A percentile compares a stretch with the other conserved stretches of the same genome.
Conservation (phyloP, 2,329 filamentous ascomycete species). For the Bipolaris victoriae region DNA sequence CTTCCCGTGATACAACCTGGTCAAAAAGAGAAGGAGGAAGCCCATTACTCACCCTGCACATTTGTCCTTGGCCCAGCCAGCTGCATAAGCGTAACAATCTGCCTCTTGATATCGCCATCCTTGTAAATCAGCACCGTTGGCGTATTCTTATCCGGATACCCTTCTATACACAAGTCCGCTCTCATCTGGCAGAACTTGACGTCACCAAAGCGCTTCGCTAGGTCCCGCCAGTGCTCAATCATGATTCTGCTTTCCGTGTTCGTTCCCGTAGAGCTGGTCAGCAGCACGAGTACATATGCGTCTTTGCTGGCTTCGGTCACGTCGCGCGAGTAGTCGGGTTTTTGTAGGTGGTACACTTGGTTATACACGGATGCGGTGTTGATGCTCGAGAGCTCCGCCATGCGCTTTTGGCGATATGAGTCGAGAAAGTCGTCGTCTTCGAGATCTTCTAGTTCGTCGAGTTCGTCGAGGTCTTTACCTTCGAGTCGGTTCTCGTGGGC, state of each 20-base stretch:
- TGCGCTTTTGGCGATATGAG: slow-evolving; percentile 81
- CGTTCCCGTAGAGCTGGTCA: slow-evolving; percentile 76
- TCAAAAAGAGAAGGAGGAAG: not conserved
- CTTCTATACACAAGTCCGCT: slow-evolving; percentile 91
- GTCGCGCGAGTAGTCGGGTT: slow-evolving; percentile 88
- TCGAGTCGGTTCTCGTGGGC: slow-evolving; percentile 93
- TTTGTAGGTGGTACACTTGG: slow-evolving; percentile 90
- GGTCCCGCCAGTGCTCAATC: slow-evolving; percentile 82
- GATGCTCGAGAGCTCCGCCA: slow-evolving; percentile 79
- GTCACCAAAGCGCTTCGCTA: slow-evolving; percentile 86
- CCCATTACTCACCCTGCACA: slow-evolving; percentile 8
- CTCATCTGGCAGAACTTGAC: slow-evolving; percentile 98
- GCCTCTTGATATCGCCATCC: slow-evolving; percentile 88
- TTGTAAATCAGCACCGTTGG: slow-evolving; percentile 93
- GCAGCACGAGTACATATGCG: slow-evolving; percentile 72
- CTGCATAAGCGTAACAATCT: slow-evolving; percentile 86
- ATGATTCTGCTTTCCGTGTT: slow-evolving; percentile 87
- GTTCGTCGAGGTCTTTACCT: slow-evolving; percentile 91
- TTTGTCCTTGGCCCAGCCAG: slow-evolving; percentile 65
- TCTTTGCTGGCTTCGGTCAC: slow-evolving; percentile 88
- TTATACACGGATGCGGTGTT: slow-evolving; percentile 82
- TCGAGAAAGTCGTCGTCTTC: slow-evolving; percentile 94
- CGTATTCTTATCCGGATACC: slow-evolving; percentile 93
- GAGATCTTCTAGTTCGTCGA: slow-evolving; percentile 91
- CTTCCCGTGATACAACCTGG: not conserved